Base-by-base conservation (phyloP, 176 grass and related monocot genomes). In the Neostapfia colusana region DNA sequence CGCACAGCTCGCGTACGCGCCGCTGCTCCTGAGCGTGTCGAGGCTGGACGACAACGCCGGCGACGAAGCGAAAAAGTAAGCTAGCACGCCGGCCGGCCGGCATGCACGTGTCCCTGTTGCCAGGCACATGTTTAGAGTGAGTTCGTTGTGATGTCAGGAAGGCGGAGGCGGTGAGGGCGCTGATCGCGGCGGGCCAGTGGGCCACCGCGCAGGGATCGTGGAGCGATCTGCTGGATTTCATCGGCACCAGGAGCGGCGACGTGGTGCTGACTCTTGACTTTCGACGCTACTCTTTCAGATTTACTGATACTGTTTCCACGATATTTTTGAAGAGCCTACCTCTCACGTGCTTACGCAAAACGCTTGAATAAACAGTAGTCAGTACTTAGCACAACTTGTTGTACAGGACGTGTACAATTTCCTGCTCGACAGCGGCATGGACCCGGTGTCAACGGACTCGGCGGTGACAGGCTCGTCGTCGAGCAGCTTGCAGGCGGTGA, bases 321-420 rank as follows among this genome's bases (percentile, higher is more conserved):
- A 31, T 3, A 31, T 31, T 3, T 31, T 31, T 31, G 31, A 31
- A 31, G 31, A 31, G 31, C 31, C 31, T 31, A 3, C 31, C 31
- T 1, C 31, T 31, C 34, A 65, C 13, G 55, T 4, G 15, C 10
- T 55, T 55, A 12, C 45, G 16, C 45, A 48, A 15, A 13, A 31
- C 31, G 16, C 14, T 48, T 48, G 3, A 48, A 16, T 56, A 9
- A 31, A 31, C 31, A 31, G 74, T 67, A 18, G 25, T 39, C 9
- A 66, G 14, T 6, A 67, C n/a, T 67, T 7, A n/a, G 5, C 35
- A 20, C 16, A 34, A 8, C 26, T n/a, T 51, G 74, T 36, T 54
- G n/a, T 66, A 3, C 61, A 97, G 93, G 88, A 93, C 11, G 84
- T 97, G 41, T 93, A 97, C 79, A 91, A 97, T 27, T 97, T 97